Conservation (phyloP, 148 eudicot species). For the Camellia sinensis region DNA sequence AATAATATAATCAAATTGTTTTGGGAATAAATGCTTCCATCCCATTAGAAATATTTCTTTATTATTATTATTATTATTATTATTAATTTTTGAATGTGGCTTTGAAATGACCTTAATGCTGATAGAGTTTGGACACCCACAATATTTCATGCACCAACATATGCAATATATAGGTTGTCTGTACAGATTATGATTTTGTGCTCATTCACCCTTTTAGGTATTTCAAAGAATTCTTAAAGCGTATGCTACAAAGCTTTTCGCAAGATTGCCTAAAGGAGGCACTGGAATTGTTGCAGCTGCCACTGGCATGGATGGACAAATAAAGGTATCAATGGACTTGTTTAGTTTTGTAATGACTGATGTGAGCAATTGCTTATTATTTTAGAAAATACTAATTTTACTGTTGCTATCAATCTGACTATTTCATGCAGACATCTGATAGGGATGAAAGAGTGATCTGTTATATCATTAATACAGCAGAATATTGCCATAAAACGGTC, state of each 20-base stretch:
- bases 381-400: not conserved
- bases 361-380: not conserved
- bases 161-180: not conserved
- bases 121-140: not conserved
- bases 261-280: slow-evolving; percentile 85
- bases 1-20: not conserved
- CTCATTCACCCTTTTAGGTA: slow-evolving; percentile 45
- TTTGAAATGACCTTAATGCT: not conserved
- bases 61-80: no score
- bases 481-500: slow-evolving; percentile 95
- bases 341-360: not conserved
- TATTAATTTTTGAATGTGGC: not conserved
- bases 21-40: no score
- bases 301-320: slow-evolving; percentile 98
- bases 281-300: slow-evolving; percentile 98
- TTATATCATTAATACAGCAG: slow-evolving; percentile 93
- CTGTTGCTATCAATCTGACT: not conserved
- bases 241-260: slow-evolving; percentile 90
- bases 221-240: slow-evolving; percentile 91
- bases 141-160: not conserved
- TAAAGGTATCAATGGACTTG: slow-evolving; percentile 51
- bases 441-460: slow-evolving; percentile 90
- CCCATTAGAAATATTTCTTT: no score
- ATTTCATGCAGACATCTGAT: slow-evolving; percentile 75
- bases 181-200: slow-evolving; percentile 15